A percentile compares a stretch with the other conserved stretches of the same genome.
phyloP scores from a whole-genome alignment of 164 flowering plant species.

The Liriodendron chinense region DNA sequence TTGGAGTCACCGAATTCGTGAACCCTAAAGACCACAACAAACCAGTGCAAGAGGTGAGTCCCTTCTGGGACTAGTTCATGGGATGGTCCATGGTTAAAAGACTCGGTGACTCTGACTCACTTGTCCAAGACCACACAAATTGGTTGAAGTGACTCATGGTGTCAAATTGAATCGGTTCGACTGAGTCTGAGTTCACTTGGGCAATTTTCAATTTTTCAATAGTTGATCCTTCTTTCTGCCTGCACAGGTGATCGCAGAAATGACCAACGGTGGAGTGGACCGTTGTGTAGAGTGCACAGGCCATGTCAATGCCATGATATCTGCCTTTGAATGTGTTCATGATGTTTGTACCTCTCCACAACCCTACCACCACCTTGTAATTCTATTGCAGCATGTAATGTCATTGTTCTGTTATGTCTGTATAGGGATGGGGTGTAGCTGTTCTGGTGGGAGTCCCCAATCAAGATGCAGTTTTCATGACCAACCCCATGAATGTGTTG shows the following conservation, averaged over 20 bases:
- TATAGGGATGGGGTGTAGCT: neutral
- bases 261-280: slow-evolving; percentile 1
- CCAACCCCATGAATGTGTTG: neutral
- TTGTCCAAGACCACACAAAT: too few species aligned
- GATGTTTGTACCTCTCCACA: slow-evolving; percentile 21
- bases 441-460: neutral
- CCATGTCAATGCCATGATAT: slow-evolving; percentile 27
- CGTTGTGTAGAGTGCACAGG: slow-evolving; percentile 54
- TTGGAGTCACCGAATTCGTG: slow-evolving; percentile 53
- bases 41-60: slow-evolving; percentile 52
- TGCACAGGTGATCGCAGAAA: slow-evolving; percentile 1
- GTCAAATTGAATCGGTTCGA: too few species aligned
- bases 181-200: too few species aligned
- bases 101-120: neutral
- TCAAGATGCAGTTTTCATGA: neutral
- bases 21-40: slow-evolving; percentile 44
- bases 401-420: neutral
- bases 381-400: neutral
- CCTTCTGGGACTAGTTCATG: too few species aligned
- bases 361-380: neutral
- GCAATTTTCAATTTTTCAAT: neutral
- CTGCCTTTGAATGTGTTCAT: slow-evolving; percentile 50
- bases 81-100: neutral
- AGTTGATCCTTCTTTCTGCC: neutral
- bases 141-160: neutral